Conservation (phyloP, 2,329 filamentous ascomycete species). For the Curvularia lunata region DNA sequence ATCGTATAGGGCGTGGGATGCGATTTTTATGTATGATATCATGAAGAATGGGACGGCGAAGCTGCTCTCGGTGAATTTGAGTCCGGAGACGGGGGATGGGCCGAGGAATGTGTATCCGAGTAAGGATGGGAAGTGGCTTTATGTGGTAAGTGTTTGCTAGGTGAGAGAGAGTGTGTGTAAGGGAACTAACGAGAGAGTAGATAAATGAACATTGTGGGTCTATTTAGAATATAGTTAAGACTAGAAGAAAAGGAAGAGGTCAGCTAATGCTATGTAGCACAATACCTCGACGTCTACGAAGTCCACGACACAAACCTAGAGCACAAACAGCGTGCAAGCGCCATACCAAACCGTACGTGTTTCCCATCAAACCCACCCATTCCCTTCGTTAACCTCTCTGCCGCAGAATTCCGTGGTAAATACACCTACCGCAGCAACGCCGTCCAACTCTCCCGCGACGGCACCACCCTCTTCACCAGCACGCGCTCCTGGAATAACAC, state of each 20-base stretch:
- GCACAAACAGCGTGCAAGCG: slow-evolving; percentile 13
- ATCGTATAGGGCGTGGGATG: slow-evolving; percentile 2
- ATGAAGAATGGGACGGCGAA: slow-evolving; percentile 5
- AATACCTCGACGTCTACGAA: slow-evolving; percentile 9
- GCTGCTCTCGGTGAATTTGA: slow-evolving; percentile 10
- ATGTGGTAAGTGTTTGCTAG: slow-evolving; percentile 2
- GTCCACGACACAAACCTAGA: not conserved
- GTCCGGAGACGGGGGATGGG: slow-evolving; percentile 6
- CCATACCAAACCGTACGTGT: slow-evolving; percentile 5
- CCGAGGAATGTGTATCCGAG: slow-evolving; percentile 10
- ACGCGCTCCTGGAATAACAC: slow-evolving; percentile 9
- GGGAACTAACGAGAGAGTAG: not conserved
- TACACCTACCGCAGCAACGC: slow-evolving; percentile 13
- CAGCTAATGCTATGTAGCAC: not conserved
- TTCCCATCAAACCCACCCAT: not conserved
- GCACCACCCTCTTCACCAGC: slow-evolving; percentile 7
- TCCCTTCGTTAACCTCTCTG: not conserved
- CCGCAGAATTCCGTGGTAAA: slow-evolving; percentile 3
- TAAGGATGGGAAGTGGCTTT: slow-evolving; percentile 10
- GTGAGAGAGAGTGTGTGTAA: not conserved
- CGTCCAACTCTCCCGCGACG: slow-evolving; percentile 4
- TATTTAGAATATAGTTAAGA: not conserved
- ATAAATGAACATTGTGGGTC: slow-evolving; percentile 2
- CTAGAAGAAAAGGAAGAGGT: not conserved
- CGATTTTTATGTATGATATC: slow-evolving; percentile 10